Conservation (phyloP, 164 flowering plant species). For the Nelumbo lutea region DNA sequence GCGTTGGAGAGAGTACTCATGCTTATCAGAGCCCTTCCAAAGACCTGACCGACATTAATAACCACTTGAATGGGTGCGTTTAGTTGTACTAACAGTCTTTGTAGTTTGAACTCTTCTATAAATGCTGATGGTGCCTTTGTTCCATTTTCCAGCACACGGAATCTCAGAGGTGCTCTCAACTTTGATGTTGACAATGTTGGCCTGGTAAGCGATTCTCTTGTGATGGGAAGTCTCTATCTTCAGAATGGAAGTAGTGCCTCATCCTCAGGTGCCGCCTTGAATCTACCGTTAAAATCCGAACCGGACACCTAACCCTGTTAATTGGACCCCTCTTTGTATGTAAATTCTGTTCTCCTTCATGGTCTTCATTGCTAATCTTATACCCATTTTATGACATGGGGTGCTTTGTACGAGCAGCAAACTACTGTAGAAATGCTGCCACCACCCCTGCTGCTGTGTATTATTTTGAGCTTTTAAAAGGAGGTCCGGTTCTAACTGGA, state of each 20-base stretch:
- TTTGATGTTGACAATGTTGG: constrained; percentile 70
- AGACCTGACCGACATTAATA: constrained; percentile 82
- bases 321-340: constrained; percentile 6
- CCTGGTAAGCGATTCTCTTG: constrained; percentile 73
- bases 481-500: constrained; percentile 2
- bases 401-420: constrained; percentile 6
- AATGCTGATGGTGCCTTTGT: constrained; percentile 6
- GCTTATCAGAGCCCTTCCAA: constrained; percentile 99
- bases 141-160: constrained; percentile 33
- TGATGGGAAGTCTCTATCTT: constrained; percentile 61
- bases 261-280: constrained; percentile 26
- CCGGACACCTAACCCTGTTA: constrained; percentile 31
- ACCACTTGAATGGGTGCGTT: constrained; percentile 77
- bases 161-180: constrained; percentile 56
- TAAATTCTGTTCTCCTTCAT: constrained; percentile 11
- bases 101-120: background rate
- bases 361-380: constrained; percentile 10
- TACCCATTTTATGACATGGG: background rate
- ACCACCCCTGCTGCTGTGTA: background rate
- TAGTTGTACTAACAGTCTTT: background rate
- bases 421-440: constrained; percentile 6
- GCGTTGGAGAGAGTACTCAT: constrained; percentile 98
- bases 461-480: background rate
- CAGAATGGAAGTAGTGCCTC: constrained; percentile 52
- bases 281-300: constrained; percentile 42